Evolutionary conservation across 2,329 filamentous ascomycete species (phyloP), one percentile per base, ranked within the genome.

Genomic region (Teratosphaeria epicoccoides): DNA sequence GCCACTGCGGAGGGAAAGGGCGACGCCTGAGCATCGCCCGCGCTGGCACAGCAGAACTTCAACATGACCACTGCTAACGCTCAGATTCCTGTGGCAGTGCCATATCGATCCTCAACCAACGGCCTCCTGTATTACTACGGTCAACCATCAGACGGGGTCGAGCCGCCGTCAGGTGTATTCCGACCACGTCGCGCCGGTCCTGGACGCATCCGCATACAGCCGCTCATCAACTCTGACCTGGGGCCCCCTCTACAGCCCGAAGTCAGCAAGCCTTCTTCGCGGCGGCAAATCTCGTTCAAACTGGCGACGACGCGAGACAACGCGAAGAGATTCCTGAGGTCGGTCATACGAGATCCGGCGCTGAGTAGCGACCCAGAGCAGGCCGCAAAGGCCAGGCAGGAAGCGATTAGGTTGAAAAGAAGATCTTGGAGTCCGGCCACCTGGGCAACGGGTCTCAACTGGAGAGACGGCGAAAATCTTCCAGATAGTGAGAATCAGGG

Each of bases 191-290:
- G 67, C 53, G 73, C 76, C 57, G 70, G 77, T 61, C 77, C 76
- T 43, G 76, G 79, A 59, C 77, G 76, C 43, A 80, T 81, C 54
- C 75, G 77, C 63, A 79, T 80, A 53, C 71, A 70, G 53, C 73
- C 71, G 52, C 77, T 74, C 56, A 10, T 26, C 22, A 72, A 66
- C 43, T 72, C 55, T 64, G 74, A 73, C 55, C 55, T 59, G 59
- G 37, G 64, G 63, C 61, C 62, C 63, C 59, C 59, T 61, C 61
- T 58, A 25, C n/a, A n/a, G 29, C 12, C 47, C 43, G 37, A 33
- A 25, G 17, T 28, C 11, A 17, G 22, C 29, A 17, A 47, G n/a
- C 9, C 28, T 28, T 44, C 50, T 22, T 47, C 20, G 9, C 40
- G 33, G n/a, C 51, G 50, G 45, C 29, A 49, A 46, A 12, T 48